These are phyloP conservation scores for Jacaranda copaia DNA, from an alignment of 257 asterid species.

Conservation along the genomic window DNA sequence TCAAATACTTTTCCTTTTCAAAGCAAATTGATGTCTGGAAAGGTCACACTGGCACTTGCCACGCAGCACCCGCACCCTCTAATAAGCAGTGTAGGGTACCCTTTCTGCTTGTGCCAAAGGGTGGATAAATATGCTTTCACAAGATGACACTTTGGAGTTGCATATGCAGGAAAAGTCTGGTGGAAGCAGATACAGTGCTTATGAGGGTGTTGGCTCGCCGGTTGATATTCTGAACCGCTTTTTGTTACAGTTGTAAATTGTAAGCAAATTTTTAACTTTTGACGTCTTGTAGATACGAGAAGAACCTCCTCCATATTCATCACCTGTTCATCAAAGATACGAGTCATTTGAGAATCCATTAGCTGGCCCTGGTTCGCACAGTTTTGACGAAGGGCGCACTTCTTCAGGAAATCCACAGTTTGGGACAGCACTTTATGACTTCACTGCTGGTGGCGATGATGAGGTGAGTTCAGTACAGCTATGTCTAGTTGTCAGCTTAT, in stretches of 20 bases:
- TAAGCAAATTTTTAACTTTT: slow-evolving; percentile 33
- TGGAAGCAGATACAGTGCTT: slow-evolving; percentile 69
- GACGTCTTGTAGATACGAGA: slow-evolving; percentile 75
- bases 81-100: background rate
- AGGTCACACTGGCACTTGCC: background rate
- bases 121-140: slow-evolving; percentile 18
- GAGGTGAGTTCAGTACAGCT: slow-evolving; percentile 61
- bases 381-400: slow-evolving; percentile 75
- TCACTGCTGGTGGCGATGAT: slow-evolving; percentile 99
- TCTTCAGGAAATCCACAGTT: slow-evolving; percentile 78
- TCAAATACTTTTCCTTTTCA: background rate
- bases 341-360: slow-evolving; percentile 95
- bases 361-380: slow-evolving; percentile 75
- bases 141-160: slow-evolving; percentile 41
- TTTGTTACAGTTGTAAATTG: slow-evolving; percentile 22
- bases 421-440: slow-evolving; percentile 96
- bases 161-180: slow-evolving; percentile 73
- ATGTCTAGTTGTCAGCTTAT: slow-evolving; percentile 11
- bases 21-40: background rate
- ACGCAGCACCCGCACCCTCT: background rate
- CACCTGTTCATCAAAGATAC: slow-evolving; percentile 78
- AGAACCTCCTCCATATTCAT: slow-evolving; percentile 99
- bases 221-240: slow-evolving; percentile 50
- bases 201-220: slow-evolving; percentile 79
- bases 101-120: slow-evolving; percentile 14